phyloP scores from a whole-genome alignment of 495 filamentous ascomycete genomes.

The Lasiosphaeriaceae sp. region DNA sequence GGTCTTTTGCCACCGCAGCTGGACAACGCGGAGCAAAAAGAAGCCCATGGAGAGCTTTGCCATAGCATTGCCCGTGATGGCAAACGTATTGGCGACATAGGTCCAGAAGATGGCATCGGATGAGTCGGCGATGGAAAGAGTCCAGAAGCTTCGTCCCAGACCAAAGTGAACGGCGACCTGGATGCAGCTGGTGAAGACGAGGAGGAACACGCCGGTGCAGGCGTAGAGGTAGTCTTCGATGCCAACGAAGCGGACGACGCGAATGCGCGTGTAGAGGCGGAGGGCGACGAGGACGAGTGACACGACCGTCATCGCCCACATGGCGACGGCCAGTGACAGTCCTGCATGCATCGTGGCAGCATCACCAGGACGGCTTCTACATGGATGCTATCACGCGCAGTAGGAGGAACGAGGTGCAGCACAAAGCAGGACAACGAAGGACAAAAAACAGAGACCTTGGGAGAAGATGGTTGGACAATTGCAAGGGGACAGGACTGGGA shows the following conservation, averaged over 20 bases:
- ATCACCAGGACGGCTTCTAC: background rate
- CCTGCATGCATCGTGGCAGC: constrained; percentile 22
- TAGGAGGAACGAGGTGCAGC: background rate
- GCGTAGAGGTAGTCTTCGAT: constrained; percentile 35
- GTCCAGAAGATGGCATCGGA: constrained; percentile 38
- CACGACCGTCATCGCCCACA: constrained; percentile 34
- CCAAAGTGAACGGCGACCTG: constrained; percentile 34
- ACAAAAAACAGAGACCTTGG: too few species aligned
- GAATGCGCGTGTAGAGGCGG: constrained; percentile 34
- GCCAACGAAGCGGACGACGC: constrained; percentile 35
- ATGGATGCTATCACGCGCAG: background rate
- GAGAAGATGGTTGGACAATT: too few species aligned
- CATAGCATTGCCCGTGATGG: constrained; percentile 36
- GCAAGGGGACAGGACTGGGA: too few species aligned
- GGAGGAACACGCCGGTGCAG: constrained; percentile 31
- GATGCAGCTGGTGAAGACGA: constrained; percentile 30
- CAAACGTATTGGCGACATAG: constrained; percentile 37
- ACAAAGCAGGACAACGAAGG: too few species aligned
- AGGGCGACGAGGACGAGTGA: constrained; percentile 29
- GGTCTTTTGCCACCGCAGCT: constrained; percentile 31
- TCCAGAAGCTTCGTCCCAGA: constrained; percentile 32
- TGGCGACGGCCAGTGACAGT: constrained; percentile 28
- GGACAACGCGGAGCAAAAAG: constrained; percentile 38
- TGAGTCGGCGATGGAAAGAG: constrained; percentile 24
- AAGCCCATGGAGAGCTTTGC: constrained; percentile 41